Conservation (phyloP, 164 flowering plant genomes). For the Sedum album region DNA sequence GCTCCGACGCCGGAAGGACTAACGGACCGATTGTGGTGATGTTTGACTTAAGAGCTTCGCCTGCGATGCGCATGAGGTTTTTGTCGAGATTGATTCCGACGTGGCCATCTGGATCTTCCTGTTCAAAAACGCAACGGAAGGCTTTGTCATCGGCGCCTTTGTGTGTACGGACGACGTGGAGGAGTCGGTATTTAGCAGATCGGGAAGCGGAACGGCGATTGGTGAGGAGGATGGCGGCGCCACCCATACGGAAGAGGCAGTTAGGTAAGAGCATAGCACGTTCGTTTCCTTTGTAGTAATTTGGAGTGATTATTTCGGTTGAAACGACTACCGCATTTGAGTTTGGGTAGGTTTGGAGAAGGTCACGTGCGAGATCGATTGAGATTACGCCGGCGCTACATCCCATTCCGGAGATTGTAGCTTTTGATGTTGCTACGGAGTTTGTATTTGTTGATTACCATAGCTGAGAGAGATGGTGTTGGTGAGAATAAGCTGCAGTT, state of each 20-base stretch:
- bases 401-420: slow-evolving; percentile 10
- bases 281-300: slow-evolving; percentile 9
- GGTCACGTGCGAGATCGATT: slow-evolving; percentile 4
- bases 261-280: slow-evolving; percentile 9
- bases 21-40: slow-evolving; percentile 7
- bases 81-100: not conserved
- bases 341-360: slow-evolving; percentile 7
- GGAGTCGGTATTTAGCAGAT: not conserved
- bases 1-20: slow-evolving; percentile 7
- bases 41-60: slow-evolving; percentile 1
- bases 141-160: slow-evolving; percentile 9
- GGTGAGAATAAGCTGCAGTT: slow-evolving; percentile 7
- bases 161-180: slow-evolving; percentile 8
- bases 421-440: slow-evolving; percentile 9
- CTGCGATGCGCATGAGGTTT: slow-evolving; percentile 6
- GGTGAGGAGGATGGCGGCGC: slow-evolving; percentile 6
- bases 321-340: slow-evolving; percentile 7
- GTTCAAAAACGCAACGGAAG: slow-evolving; percentile 6
- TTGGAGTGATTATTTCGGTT: slow-evolving; percentile 8
- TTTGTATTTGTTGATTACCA: slow-evolving; percentile 9
- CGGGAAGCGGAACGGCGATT: slow-evolving; percentile 1
- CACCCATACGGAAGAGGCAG: slow-evolving; percentile 10
- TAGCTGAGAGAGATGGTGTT: slow-evolving; percentile 6
- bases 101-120: slow-evolving; percentile 5
- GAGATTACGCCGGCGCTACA: slow-evolving; percentile 9